Percentiles rank a stretch among this genome's conserved stretches.
phyloP scores from a whole-genome alignment of 306 rosid genomes.

The Lathyrus sativus region DNA sequence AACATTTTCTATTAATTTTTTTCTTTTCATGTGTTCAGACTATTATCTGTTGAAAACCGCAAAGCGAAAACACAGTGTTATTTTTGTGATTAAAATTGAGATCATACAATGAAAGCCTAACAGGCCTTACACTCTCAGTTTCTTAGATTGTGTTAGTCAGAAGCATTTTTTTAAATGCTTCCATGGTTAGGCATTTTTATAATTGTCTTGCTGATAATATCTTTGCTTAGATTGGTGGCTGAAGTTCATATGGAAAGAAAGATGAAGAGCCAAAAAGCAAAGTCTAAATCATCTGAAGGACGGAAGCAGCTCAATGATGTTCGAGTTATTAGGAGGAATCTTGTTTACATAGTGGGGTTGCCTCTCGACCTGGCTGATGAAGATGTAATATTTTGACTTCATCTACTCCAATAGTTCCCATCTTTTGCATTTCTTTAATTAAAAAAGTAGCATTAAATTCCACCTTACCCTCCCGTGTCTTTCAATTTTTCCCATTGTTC shows the following conservation, averaged over 20 bases:
- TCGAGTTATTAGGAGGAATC: slow-evolving; percentile 95
- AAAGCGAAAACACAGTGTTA: neutral
- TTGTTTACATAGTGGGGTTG: slow-evolving; percentile 92
- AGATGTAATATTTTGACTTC: slow-evolving; percentile 59
- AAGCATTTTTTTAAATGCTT: neutral
- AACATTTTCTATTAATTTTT: neutral
- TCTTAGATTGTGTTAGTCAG: neutral
- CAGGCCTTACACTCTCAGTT: slow-evolving; percentile 2
- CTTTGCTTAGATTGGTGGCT: slow-evolving; percentile 59
- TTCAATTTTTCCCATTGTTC: neutral
- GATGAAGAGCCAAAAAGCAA: slow-evolving; percentile 76
- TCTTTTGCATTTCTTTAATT: neutral
- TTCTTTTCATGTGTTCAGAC: neutral
- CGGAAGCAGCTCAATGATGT: slow-evolving; percentile 94
- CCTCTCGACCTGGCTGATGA: slow-evolving; percentile 69
- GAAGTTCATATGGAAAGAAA: slow-evolving; percentile 78
- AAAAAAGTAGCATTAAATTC: neutral
- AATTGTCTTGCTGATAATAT: slow-evolving; percentile 27
- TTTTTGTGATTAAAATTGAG: neutral
- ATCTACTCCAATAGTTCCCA: neutral
- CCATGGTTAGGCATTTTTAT: neutral
- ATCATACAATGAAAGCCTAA: neutral
- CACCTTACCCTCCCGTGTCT: slow-evolving; percentile 8
- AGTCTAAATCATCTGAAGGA: slow-evolving; percentile 80
- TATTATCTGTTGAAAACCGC: slow-evolving; percentile 9